Conservation (phyloP, 805 yeast species). For the Ogataea degrootiae region DNA sequence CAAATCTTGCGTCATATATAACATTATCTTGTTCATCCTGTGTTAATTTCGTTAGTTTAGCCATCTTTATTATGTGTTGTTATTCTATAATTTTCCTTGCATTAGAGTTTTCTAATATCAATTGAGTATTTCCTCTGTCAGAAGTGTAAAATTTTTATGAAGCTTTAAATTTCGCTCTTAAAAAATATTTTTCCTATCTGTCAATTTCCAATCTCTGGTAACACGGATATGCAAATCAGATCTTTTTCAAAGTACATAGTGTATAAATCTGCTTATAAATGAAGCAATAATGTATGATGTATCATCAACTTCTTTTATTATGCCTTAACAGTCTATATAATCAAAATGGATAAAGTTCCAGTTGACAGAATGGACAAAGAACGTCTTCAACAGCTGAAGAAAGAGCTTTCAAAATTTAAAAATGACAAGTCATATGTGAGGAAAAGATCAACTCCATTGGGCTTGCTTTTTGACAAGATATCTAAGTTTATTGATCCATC, state of each 20-base stretch:
- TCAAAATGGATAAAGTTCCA: neutral
- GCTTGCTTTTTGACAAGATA: slow-evolving; percentile 27
- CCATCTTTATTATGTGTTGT: slow-evolving; percentile 13
- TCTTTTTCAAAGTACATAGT: neutral
- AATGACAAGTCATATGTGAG: slow-evolving; percentile 22
- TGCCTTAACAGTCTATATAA: neutral
- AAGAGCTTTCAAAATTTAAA: slow-evolving; percentile 19
- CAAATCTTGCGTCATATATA: slow-evolving; percentile 79
- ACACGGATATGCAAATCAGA: neutral
- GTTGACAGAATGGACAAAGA: slow-evolving; percentile 4
- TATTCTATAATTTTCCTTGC: too few relatives aligned
- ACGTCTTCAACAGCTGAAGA: slow-evolving; percentile 16
- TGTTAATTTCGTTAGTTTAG: slow-evolving; percentile 29
- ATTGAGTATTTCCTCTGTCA: neutral
- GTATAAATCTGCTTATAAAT: neutral
- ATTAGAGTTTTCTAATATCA: too few relatives aligned
- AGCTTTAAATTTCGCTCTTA: too few relatives aligned
- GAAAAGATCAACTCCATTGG: slow-evolving; percentile 28
- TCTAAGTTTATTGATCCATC: slow-evolving; percentile 10
- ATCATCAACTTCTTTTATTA: too few relatives aligned
- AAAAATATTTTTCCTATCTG: neutral
- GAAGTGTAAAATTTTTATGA: too few relatives aligned
- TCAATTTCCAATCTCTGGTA: neutral
- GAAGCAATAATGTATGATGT: too few relatives aligned
- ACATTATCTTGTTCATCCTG: slow-evolving; percentile 83